A percentile compares a stretch with the other conserved stretches of the same genome.
phyloP scores from a whole-genome alignment of 257 asterid genomes.

The Perilla frutescens region DNA sequence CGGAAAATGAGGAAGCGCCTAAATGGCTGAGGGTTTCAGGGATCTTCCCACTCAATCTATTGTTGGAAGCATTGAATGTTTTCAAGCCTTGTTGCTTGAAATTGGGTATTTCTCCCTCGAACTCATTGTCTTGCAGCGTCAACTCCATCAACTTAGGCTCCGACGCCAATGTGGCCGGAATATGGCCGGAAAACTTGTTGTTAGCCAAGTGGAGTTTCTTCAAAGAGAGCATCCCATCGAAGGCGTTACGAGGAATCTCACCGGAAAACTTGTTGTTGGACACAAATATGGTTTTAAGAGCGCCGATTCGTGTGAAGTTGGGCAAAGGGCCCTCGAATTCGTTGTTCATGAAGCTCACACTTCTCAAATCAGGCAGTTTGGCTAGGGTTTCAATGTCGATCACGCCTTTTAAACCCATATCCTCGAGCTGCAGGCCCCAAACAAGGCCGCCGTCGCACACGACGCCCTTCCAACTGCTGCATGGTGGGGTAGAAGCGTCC shows the following conservation, averaged over 20 bases:
- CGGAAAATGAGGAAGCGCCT: slow-evolving; percentile 51
- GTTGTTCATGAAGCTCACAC: slow-evolving; percentile 56
- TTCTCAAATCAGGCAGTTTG: slow-evolving; percentile 43
- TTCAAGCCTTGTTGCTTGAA: slow-evolving; percentile 40
- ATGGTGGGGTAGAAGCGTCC: slow-evolving; percentile 45
- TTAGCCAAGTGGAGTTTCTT: slow-evolving; percentile 63
- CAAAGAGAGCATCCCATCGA: slow-evolving; percentile 51
- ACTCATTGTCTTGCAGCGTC: slow-evolving; percentile 50
- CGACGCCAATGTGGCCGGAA: slow-evolving; percentile 45
- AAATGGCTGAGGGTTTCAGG: slow-evolving; percentile 46
- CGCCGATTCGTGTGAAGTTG: slow-evolving; percentile 35
- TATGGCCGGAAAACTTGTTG: slow-evolving; percentile 52
- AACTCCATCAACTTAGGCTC: slow-evolving; percentile 58
- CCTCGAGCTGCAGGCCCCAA: slow-evolving; percentile 56
- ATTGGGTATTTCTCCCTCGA: slow-evolving; percentile 56
- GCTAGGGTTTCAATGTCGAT: slow-evolving; percentile 54
- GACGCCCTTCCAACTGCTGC: slow-evolving; percentile 55
- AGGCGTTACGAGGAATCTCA: slow-evolving; percentile 36
- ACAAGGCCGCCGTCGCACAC: slow-evolving; percentile 47
- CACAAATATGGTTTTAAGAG: slow-evolving; percentile 48
- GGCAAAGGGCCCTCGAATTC: slow-evolving; percentile 58
- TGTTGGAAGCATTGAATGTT: slow-evolving; percentile 47
- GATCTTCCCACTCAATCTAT: slow-evolving; percentile 57
- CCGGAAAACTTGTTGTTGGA: slow-evolving; percentile 60
- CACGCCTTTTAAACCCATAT: slow-evolving; percentile 53